Percentiles rank a stretch among this genome's conserved stretches.
These are phyloP conservation scores for Bipolaris bicolor DNA, from an alignment of 2,329 filamentous ascomycete species.

Conservation along the genomic window DNA sequence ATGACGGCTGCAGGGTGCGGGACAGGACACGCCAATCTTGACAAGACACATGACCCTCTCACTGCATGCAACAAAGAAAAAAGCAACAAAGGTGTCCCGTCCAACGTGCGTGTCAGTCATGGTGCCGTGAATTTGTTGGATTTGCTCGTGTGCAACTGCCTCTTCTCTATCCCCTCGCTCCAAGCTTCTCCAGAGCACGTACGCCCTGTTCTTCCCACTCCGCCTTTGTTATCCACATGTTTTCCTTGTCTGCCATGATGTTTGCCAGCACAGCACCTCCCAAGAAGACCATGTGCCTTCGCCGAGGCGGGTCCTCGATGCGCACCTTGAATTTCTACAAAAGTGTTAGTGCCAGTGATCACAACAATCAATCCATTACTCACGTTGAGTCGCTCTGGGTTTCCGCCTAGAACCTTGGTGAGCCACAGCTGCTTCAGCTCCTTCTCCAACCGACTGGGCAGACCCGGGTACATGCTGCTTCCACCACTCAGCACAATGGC, in stretches of 20 bases:
- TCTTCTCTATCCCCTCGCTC: constrained; percentile 68
- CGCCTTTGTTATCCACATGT: constrained; percentile 97
- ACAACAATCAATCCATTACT: constrained; percentile 33
- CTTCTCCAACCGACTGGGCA: constrained; percentile 95
- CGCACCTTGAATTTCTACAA: constrained; percentile 95
- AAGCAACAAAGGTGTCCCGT: not conserved
- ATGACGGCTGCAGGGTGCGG: constrained; percentile 1
- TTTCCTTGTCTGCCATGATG: constrained; percentile 98
- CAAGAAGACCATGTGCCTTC: constrained; percentile 99
- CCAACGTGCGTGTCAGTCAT: not conserved
- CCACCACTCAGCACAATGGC: constrained; percentile 95
- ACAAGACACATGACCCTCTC: constrained; percentile 8
- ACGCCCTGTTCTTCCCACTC: constrained; percentile 96
- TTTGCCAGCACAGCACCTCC: constrained; percentile 96
- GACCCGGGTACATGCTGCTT: constrained; percentile 97
- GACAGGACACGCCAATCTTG: not conserved
- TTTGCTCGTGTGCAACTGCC: constrained; percentile 19
- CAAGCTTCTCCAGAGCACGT: constrained; percentile 86
- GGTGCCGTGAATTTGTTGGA: constrained; percentile 7
- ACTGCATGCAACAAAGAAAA: not conserved
- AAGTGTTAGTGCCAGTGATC: constrained; percentile 26
- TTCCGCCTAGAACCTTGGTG: constrained; percentile 84
- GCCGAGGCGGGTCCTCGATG: constrained; percentile 95
- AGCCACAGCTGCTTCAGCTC: constrained; percentile 99
- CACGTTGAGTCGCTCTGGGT: constrained; percentile 85